A percentile compares a stretch with the other conserved stretches of the same genome.
Conservation (phyloP, 495 filamentous ascomycete species). For the Daldinia bambusicola region DNA sequence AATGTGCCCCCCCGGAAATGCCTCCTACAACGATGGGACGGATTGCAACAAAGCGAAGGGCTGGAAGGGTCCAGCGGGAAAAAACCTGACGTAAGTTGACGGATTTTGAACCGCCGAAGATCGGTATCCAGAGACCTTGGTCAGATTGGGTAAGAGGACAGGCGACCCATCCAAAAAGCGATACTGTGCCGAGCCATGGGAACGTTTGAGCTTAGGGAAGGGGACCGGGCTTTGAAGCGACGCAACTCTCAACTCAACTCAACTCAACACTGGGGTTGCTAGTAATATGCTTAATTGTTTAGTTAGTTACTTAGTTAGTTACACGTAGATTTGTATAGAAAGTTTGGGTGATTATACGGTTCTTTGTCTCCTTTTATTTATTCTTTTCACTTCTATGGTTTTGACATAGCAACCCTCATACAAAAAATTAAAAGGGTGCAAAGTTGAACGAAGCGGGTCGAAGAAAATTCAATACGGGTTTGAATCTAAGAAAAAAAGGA, state of each 20-base stretch:
- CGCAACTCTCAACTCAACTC: too few species aligned
- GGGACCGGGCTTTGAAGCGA: not conserved
- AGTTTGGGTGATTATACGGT: too few species aligned
- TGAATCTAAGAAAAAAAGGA: constrained; percentile 5
- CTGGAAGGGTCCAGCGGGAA: constrained; percentile 36
- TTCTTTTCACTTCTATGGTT: too few species aligned
- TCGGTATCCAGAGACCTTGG: constrained; percentile 37
- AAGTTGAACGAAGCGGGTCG: not conserved
- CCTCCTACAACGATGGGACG: constrained; percentile 21
- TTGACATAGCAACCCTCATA: too few species aligned
- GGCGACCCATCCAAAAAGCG: constrained; percentile 26
- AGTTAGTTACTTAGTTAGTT: too few species aligned
- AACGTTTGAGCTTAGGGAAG: not conserved
- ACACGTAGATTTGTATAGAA: too few species aligned
- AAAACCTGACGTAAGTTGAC: constrained; percentile 39
- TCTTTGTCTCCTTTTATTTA: too few species aligned
- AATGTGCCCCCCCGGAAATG: constrained; percentile 22
- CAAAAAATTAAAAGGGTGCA: not conserved
- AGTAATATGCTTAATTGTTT: not conserved
- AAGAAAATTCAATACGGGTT: not conserved
- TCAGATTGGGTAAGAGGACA: constrained; percentile 44
- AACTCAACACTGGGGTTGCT: not conserved
- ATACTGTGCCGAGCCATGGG: constrained; percentile 19
- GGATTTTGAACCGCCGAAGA: constrained; percentile 40
- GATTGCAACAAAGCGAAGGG: constrained; percentile 22